Evolutionary conservation across 1,284 basidiomycete species (phyloP), one percentile per base, ranked within the genome.

Genomic region (Fomes fomentarius): DNA sequence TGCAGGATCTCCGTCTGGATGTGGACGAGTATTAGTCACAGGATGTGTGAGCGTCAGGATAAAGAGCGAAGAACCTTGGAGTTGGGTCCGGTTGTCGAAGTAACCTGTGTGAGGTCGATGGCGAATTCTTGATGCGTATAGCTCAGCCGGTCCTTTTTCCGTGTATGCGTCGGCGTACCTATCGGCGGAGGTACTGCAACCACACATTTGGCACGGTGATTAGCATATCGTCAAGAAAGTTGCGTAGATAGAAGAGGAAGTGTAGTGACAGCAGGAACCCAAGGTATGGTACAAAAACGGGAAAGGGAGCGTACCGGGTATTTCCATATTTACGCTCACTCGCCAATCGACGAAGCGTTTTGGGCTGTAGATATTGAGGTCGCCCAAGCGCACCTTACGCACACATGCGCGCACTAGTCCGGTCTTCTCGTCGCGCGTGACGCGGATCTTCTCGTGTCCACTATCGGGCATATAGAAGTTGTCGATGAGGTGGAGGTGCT

Each of bases 81-180:
- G 54, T 71, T 76, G 1, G 78, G 70, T 9, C 76, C 70, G 11
- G 69, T 60, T 28, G 73, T 73, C 12, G 85, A 77, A 7, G 83
- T 85, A 45, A 99, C 96, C 70, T 96, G 93, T 0, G 96, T 99
- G 42, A 99, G 79, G 73, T 99, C 96, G 59, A 99, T 89, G 63
- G 82, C 82, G 69, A 94, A 94, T 58, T 96, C 87, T 73, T 98
- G 94, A 72, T 98, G 96, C 2, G 86, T 76, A 70, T 99, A 99
- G 62, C 91, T 93, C 66, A 98, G 79, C 33, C 97, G 81, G 71
- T 99, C 94, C 75, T 97, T 99, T 74, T 82, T 81, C 57, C 93
- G 83, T 26, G 81, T 80, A 60, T 81, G 75, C 2, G 77, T 77
- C 0, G 85, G 73, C 4, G 77, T 69, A 3, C 87, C 87, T 50